A percentile compares a stretch with the other conserved stretches of the same genome.
phyloP scores from a whole-genome alignment of 1,284 basidiomycete genomes.

The Athelia psychrophila region DNA sequence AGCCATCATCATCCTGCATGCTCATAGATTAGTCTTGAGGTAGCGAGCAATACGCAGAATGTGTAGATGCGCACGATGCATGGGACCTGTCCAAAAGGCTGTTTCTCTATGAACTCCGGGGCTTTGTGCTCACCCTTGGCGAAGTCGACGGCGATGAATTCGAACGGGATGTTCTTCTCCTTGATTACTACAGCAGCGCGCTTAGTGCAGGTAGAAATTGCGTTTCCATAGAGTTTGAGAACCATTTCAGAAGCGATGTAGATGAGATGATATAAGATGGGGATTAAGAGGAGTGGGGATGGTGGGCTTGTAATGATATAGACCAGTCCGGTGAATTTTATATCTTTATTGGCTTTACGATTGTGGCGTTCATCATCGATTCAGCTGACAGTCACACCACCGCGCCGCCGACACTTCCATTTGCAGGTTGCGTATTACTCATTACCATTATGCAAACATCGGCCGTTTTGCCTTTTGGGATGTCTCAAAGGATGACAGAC shows the following conservation, averaged over 20 bases:
- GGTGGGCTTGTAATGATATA: too few relatives aligned
- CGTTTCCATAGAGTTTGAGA: conserved; percentile 14
- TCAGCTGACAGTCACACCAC: too few relatives aligned
- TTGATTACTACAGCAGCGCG: conserved; percentile 19
- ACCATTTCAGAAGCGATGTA: conserved; percentile 4
- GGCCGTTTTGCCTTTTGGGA: too few relatives aligned
- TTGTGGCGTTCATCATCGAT: too few relatives aligned
- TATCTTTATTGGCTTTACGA: too few relatives aligned
- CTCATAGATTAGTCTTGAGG: background rate
- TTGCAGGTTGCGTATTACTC: too few relatives aligned
- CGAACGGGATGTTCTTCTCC: conserved; percentile 18
- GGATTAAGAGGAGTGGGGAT: background rate
- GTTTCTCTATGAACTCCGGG: conserved; percentile 10
- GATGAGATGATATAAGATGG: background rate
- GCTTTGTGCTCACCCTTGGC: conserved; percentile 19
- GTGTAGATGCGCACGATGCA: conserved; percentile 8
- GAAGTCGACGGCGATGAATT: conserved; percentile 17
- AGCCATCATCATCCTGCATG: conserved; percentile 29
- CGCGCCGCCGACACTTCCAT: too few relatives aligned
- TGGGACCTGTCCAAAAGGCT: conserved; percentile 25
- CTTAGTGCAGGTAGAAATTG: conserved; percentile 19
- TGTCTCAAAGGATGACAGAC: too few relatives aligned
- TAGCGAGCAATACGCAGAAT: background rate
- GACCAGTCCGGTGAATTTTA: too few relatives aligned
- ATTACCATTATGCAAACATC: too few relatives aligned